Conservation (phyloP, 1,284 basidiomycete species). For the Moniliella sp. region DNA sequence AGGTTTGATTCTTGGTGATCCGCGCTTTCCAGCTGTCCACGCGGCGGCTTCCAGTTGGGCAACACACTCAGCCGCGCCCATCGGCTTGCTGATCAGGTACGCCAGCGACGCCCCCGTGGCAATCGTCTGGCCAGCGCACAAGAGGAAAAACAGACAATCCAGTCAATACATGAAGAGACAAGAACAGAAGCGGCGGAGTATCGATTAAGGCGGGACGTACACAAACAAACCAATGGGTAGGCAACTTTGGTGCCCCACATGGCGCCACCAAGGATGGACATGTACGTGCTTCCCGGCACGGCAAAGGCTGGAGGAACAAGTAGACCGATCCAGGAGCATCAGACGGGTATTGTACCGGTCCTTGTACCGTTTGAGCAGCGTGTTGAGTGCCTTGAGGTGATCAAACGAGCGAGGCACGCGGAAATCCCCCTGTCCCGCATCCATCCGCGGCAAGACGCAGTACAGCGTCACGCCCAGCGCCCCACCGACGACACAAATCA, state of each 20-base stretch:
- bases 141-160: too few species aligned
- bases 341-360: constrained; percentile 31
- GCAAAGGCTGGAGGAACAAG: constrained; percentile 84
- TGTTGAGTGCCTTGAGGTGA: constrained; percentile 32
- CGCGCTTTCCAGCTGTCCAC: constrained; percentile 60
- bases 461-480: constrained; percentile 12
- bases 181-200: too few species aligned
- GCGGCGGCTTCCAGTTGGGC: constrained; percentile 55
- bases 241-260: constrained; percentile 81
- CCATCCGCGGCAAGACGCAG: constrained; percentile 15
- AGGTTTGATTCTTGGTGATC: constrained; percentile 52
- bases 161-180: too few species aligned
- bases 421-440: constrained; percentile 9
- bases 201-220: too few species aligned
- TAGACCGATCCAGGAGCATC: constrained; percentile 44
- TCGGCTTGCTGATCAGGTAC: constrained; percentile 69
- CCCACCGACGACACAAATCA: constrained; percentile 14
- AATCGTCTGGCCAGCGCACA: too few species aligned
- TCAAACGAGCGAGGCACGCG: constrained; percentile 35
- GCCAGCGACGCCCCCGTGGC: constrained; percentile 71
- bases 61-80: constrained; percentile 40
- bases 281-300: constrained; percentile 89
- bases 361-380: constrained; percentile 35
- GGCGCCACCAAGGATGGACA: constrained; percentile 83
- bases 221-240: constrained; percentile 69